Evolutionary conservation across 768 basidiomycete genomes (phyloP).

Genomic region (Pleurotus cornucopiae): DNA sequence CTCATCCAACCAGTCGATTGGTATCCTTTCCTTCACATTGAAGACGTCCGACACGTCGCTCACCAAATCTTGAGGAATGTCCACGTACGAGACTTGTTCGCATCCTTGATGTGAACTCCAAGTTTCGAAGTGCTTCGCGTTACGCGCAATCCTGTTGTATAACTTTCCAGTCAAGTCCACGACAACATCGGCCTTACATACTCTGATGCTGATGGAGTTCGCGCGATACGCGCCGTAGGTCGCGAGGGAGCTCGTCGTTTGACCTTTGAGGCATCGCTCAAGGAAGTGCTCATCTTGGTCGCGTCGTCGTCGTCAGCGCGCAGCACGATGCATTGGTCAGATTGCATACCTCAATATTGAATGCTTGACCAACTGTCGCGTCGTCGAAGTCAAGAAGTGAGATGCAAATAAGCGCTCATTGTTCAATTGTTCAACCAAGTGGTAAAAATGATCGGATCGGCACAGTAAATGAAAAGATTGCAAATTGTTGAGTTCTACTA

Average conservation of each 20-base stretch:
- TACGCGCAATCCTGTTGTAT: constrained; percentile 42
- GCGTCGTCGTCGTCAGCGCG: neutral
- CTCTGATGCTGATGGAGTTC: constrained; percentile 45
- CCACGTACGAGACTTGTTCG: constrained; percentile 43
- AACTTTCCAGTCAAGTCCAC: neutral
- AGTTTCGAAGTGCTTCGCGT: constrained; percentile 43
- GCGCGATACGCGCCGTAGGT: constrained; percentile 16
- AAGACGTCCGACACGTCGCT: constrained; percentile 35
- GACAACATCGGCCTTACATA: constrained; percentile 15
- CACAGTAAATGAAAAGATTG: neutral
- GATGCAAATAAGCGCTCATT: neutral
- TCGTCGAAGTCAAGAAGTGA: neutral
- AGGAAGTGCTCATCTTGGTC: constrained; percentile 10
- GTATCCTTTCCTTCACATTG: constrained; percentile 27
- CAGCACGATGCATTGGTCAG: neutral
- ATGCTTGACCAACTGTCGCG: neutral
- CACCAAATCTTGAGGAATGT: constrained; percentile 37
- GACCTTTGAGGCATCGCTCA: constrained; percentile 10
- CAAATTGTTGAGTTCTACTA: neutral
- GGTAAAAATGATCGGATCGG: neutral
- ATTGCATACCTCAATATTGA: neutral
- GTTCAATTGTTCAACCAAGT: neutral
- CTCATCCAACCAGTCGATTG: constrained; percentile 38
- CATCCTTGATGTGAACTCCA: constrained; percentile 47
- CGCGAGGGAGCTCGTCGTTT: constrained; percentile 10